Evolutionary conservation across 768 basidiomycete genomes (phyloP), one percentile per base, ranked within the genome.

Genomic region (Pleurotus citrinopileatus): DNA sequence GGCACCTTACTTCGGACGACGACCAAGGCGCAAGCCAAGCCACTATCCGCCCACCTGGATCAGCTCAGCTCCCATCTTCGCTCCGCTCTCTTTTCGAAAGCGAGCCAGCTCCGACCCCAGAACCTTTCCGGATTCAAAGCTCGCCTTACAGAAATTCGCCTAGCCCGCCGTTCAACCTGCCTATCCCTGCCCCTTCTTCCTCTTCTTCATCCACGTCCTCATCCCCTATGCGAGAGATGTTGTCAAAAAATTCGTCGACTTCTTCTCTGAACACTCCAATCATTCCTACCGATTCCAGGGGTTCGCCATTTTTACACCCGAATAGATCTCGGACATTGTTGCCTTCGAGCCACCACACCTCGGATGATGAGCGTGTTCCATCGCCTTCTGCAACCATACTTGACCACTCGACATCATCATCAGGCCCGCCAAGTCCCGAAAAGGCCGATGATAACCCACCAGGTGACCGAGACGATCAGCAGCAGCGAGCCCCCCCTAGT

Each of bases 11-110:
- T 37, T 36, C 61, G 19, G 53, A 61, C 3, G 66, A 65, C 27
- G 70, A 69, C 2, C 61, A 68, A 19, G 52, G 62, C 12, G 54
- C 60, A 1, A 60, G 63, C 9, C 71, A 73, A 52, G 60, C 74
- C 15, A 87, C 84, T 20, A 66, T 85, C 26, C 78, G 82, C 12
- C 78, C 81, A 2, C 65, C 73, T 0, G 61, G 69, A 36, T 59
- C 75, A n/a, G 75, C 78, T 13, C 74, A 77, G 43, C 63, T 94
- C 9, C 93, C 94, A 2, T 83, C 85, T 1, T 94, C 90, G 0
- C 74, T 95, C 2, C 87, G 92, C 0, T 73, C 77, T 32, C 73
- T 97, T 8, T 97, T 97, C 66, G 88, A 89, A 53, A 80, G 84
- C 42, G 80, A 77, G 8, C 55, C 59, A 13, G 61, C 66, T n/a